Base-by-base conservation (phyloP, 2,329 filamentous ascomycete genomes). In the Trichoderma aggressivum region DNA sequence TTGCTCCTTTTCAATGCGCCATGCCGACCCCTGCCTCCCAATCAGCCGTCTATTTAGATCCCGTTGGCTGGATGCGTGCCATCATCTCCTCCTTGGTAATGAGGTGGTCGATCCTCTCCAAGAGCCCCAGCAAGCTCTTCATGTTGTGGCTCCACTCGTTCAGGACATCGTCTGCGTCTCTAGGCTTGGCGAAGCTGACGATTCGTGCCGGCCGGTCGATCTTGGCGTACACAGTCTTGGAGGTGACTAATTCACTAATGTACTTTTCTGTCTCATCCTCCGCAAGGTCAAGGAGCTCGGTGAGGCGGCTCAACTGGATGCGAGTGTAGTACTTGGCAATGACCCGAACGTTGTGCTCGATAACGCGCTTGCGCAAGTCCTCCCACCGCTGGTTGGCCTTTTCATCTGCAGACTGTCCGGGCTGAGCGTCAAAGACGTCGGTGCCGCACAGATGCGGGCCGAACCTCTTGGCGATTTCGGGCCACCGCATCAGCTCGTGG, bases 61-160 rank as follows among this genome's bases (percentile, higher is more conserved):
- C 80, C 63, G 82, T 83, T 7, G 93, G 93, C 81, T 96, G 91
- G 78, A 99, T 98, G 72, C 94, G 89, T 53, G 96, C 96, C 96
- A 99, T 99, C 96, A 99, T 99, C 87, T 99, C 96, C 84, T 99
- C 96, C 87, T 98, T 98, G 70, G 97, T 99, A 79, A 99, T 99
- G 78, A 99, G 86, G 82, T 99, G 96, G 80, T 99, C 96, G 73
- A 99, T 97, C 74, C 94, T 88, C 86, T 97, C 94, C 79, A 97
- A 80, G 70, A 95, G 84, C 12, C 93, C 94, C 75, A 97, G 83
- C 77, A 97, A 83, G 79, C 91, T 94, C 91, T 96, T 97, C 94
- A 97, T 98, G 82, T 98, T 97, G 78, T 93, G 91, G 81, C 94
- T 97, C 96, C 96, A 99, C 83, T 99, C 96, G 79, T 99, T 99